Evolutionary conservation across 1,284 basidiomycete genomes (phyloP), one percentile per base, ranked within the genome.

Genomic region (Tylopilus orsonianus): DNA sequence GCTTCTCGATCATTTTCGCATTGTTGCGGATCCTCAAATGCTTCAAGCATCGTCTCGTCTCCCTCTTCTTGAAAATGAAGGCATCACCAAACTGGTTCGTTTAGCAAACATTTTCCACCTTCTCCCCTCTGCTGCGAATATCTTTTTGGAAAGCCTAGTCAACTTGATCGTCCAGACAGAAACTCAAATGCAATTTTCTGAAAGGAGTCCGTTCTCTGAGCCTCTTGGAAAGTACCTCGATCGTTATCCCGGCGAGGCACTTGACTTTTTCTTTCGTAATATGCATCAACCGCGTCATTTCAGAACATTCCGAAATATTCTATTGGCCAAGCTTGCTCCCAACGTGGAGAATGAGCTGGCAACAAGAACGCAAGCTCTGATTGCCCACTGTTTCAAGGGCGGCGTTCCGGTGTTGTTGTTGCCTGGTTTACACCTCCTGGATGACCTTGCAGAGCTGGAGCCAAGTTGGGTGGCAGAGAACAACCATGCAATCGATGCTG

Each of bases 21-120:
- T 88, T 29, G 86, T 97, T 16, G 90, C 94, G 26, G 90, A 93
- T 60, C 83, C 86, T 32, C 85, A 90, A 59, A 85, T 91, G 75
- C 75, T 96, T n/a, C 79, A 81, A 50, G 82, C 81, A 40, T 86
- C 93, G 1, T 85, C 92, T 0, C 80, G 83, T 48, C 75, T 87
- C 5, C 90, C 93, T 0, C 72, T 95, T 18, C 78, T 85, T 13
- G 93, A 96, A 59, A 95, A 95, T 56, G 91, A 95, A 59, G 87
- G 88, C 44, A 92, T 99, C 56, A 88, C 88, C 44, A 93, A 97
- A 59, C 84, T 99, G 56, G 93, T 96, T 24, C 87, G 91, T 35
- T 78, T 99, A 49, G 91, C 96, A 48, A 97, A 98, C 61, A 93
- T 99, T 53, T 99, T 99, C 75, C 93, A 97, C 59, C 83, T 99